Conservation (phyloP, 2,329 filamentous ascomycete species). For the Trichoderma cornu-damae region DNA sequence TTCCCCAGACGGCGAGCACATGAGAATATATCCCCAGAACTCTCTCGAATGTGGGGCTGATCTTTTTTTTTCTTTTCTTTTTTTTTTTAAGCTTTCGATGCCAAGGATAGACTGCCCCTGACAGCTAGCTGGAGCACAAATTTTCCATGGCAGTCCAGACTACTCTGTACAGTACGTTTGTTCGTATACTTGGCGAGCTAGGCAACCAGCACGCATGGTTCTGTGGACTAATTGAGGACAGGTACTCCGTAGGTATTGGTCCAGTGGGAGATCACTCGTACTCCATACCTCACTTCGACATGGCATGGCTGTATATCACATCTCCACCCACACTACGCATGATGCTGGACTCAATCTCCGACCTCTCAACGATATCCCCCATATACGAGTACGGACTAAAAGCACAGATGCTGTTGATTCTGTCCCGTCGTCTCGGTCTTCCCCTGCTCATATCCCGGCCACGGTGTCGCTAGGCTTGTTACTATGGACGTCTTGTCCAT, state of each 20-base stretch:
- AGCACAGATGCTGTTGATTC: slow-evolving; percentile 2
- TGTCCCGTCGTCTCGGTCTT: slow-evolving; percentile 7
- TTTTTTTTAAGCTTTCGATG: too few relatives aligned
- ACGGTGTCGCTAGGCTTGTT: neutral
- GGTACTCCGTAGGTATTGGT: slow-evolving; percentile 6
- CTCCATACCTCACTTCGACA: slow-evolving; percentile 12
- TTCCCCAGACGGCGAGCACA: neutral
- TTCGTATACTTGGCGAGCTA: slow-evolving; percentile 5
- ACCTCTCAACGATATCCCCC: neutral
- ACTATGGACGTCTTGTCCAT: neutral
- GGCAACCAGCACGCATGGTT: neutral
- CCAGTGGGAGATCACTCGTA: neutral
- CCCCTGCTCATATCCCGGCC: slow-evolving; percentile 1
- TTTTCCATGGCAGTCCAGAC: neutral
- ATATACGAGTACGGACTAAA: too few relatives aligned
- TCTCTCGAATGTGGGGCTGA: neutral
- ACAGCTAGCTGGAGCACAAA: neutral
- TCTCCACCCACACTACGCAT: slow-evolving; percentile 16
- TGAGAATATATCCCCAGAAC: neutral
- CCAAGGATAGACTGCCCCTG: neutral
- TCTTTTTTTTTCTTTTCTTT: neutral
- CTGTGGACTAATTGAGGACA: neutral
- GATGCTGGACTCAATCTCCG: slow-evolving; percentile 15
- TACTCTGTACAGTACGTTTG: slow-evolving; percentile 10
- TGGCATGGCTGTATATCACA: slow-evolving; percentile 1